Evolutionary conservation across 2,329 filamentous ascomycete genomes (phyloP).

Genomic region (Trichothecium roseum): DNA sequence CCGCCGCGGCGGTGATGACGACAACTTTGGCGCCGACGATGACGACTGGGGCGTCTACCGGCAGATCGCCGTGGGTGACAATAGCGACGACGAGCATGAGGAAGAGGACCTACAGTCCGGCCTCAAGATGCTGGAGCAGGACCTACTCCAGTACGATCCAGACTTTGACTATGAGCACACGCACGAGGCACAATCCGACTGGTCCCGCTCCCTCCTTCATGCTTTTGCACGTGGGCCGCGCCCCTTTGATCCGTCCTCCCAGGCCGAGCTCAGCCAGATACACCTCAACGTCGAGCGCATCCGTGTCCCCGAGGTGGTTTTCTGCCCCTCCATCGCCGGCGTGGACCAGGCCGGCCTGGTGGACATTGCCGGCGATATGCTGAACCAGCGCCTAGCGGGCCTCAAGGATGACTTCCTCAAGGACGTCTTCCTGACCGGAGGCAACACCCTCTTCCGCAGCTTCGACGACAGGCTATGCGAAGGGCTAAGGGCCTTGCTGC

Average conservation of each 20-base stretch:
- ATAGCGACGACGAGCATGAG: constrained; percentile 81
- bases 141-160: constrained; percentile 78
- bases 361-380: constrained; percentile 83
- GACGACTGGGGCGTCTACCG: constrained; percentile 98
- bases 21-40: constrained; percentile 93
- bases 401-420: constrained; percentile 61
- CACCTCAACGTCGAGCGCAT: constrained; percentile 97
- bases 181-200: constrained; percentile 84
- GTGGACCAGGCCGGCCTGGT: constrained; percentile 88
- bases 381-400: constrained; percentile 64
- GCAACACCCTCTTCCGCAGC: constrained; percentile 74
- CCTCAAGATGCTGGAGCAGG: constrained; percentile 69
- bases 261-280: constrained; percentile 73
- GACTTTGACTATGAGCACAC: constrained; percentile 88
- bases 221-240: constrained; percentile 82
- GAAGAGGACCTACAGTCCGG: constrained; percentile 73
- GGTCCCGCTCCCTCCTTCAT: constrained; percentile 85
- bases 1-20: constrained; percentile 79
- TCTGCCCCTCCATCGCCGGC: constrained; percentile 84
- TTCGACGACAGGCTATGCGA: constrained; percentile 74
- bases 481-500: constrained; percentile 64
- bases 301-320: constrained; percentile 84
- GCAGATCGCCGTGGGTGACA: constrained; percentile 74
- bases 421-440: constrained; percentile 92
- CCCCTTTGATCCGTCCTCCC: constrained; percentile 71